Evolutionary conservation across 129 eudicot genomes (phyloP).

Genomic region (Centrapalus pauciflorus): DNA sequence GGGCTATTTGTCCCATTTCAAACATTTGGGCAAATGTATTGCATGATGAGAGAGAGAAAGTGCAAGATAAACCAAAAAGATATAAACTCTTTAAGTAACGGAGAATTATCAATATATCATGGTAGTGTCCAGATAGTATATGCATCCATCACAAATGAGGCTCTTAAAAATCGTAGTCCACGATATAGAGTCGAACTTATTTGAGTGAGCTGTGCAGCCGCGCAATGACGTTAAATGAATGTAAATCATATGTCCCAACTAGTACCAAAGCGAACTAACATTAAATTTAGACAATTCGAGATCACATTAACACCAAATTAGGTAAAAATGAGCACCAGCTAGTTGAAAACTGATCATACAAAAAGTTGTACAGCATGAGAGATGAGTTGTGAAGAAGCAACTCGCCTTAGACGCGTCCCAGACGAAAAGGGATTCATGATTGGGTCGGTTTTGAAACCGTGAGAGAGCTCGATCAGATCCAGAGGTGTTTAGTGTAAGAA

Average conservation of each 20-base stretch:
- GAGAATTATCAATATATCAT: not conserved
- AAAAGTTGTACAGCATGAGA: not conserved
- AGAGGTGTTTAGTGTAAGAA: slow-evolving; percentile 4
- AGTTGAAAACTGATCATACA: not conserved
- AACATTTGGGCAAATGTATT: not conserved
- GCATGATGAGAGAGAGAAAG: no score
- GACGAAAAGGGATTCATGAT: slow-evolving; percentile 95
- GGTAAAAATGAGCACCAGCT: slow-evolving; percentile 17
- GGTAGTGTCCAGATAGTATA: not conserved
- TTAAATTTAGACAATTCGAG: not conserved
- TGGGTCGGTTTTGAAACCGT: slow-evolving; percentile 29
- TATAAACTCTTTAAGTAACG: not conserved
- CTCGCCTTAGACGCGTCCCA: slow-evolving; percentile 84
- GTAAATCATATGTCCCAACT: not conserved
- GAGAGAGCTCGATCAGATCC: slow-evolving; percentile 58
- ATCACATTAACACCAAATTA: slow-evolving; percentile 8
- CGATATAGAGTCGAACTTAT: not conserved
- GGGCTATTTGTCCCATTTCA: not conserved
- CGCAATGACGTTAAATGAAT: slow-evolving; percentile 11
- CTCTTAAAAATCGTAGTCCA: slow-evolving; percentile 2
- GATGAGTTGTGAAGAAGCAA: slow-evolving; percentile 3
- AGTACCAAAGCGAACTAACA: slow-evolving; percentile 4
- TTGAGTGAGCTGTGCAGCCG: not conserved
- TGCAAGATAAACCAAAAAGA: not conserved
- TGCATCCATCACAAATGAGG: not conserved